phyloP scores from a whole-genome alignment of 768 basidiomycete genomes.

The Phylloporus scabripes region DNA sequence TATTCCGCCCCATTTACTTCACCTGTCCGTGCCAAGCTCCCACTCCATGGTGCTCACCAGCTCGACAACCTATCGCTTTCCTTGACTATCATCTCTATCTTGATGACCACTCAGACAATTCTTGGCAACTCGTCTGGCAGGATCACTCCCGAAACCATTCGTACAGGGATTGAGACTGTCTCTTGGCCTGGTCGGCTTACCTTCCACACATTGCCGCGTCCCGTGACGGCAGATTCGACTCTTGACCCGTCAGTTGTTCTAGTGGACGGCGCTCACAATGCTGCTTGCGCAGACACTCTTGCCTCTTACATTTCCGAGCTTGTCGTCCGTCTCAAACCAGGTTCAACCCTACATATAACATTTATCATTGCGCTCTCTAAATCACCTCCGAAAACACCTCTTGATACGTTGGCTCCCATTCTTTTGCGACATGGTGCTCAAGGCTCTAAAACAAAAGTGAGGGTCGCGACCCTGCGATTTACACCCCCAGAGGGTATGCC shows the following conservation, averaged over 20 bases:
- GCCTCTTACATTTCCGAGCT: conserved; percentile 49
- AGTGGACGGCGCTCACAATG: conserved; percentile 93
- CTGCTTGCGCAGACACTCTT: conserved; percentile 66
- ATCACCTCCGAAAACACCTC: conserved; percentile 79
- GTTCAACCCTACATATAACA: conserved; percentile 41
- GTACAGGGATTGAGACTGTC: conserved; percentile 51
- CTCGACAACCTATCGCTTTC: conserved; percentile 77
- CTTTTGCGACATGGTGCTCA: conserved; percentile 38
- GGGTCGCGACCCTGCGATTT: conserved; percentile 57
- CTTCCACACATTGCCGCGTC: conserved; percentile 42
- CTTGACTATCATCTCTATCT: conserved; percentile 51
- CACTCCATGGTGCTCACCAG: conserved; percentile 80
- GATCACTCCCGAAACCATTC: conserved; percentile 48
- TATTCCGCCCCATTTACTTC: conserved; percentile 40
- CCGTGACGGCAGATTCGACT: conserved; percentile 11
- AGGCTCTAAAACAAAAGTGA: conserved; percentile 29
- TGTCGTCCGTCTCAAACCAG: conserved; percentile 20
- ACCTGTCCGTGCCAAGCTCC: conserved; percentile 47
- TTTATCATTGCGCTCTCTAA: conserved; percentile 81
- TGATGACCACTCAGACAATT: conserved; percentile 37
- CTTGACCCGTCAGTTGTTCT: conserved; percentile 42
- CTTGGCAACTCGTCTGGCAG: conserved; percentile 5
- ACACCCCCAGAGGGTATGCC: conserved; percentile 88
- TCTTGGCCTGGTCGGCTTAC: conserved; percentile 84
- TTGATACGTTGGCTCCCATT: conserved; percentile 65